A percentile compares a stretch with the other conserved stretches of the same genome.
phyloP scores from a whole-genome alignment of 2,329 filamentous ascomycete genomes.

The Cordyceps tenuipes region DNA sequence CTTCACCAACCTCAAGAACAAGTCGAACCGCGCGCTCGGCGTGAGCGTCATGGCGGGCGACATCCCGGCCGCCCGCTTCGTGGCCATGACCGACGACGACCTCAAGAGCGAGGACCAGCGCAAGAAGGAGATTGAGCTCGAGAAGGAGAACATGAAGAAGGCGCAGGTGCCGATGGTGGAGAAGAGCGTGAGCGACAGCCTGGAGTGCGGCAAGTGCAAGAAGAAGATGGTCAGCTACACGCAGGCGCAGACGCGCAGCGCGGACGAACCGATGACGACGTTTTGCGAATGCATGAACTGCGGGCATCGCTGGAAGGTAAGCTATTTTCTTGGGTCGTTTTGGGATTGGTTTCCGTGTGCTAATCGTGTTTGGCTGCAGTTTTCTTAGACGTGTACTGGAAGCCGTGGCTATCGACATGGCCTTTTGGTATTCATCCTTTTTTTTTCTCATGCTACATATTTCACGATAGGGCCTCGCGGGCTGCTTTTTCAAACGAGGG shows the following conservation, averaged over 20 bases:
- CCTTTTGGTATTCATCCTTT: slow-evolving; percentile 6
- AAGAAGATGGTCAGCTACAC: slow-evolving; percentile 92
- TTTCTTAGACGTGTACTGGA: not conserved
- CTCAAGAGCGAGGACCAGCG: slow-evolving; percentile 80
- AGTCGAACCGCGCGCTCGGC: slow-evolving; percentile 72
- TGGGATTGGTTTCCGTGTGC: too few species aligned
- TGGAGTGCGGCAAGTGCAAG: slow-evolving; percentile 87
- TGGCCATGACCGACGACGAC: slow-evolving; percentile 81
- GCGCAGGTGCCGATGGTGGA: slow-evolving; percentile 89
- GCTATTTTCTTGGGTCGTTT: slow-evolving; percentile 16
- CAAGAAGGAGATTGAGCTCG: slow-evolving; percentile 64
- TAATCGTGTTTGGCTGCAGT: too few species aligned
- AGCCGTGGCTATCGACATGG: not conserved
- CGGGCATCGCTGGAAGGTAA: slow-evolving; percentile 64
- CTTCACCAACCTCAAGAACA: slow-evolving; percentile 91
- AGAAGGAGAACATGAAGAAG: slow-evolving; percentile 93
- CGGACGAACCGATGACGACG: slow-evolving; percentile 86
- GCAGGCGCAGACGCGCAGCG: slow-evolving; percentile 89
- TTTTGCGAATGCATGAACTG: slow-evolving; percentile 66
- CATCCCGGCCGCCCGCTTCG: slow-evolving; percentile 65
- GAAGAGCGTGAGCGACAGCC: slow-evolving; percentile 78
- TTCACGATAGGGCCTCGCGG: not conserved
- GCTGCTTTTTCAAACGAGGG: not conserved
- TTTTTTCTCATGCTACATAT: slow-evolving; percentile 3
- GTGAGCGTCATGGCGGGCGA: slow-evolving; percentile 66